Percentiles rank a stretch among this genome's conserved stretches.
phyloP scores from a whole-genome alignment of 2,329 filamentous ascomycete species.

The Alternaria sp. region DNA sequence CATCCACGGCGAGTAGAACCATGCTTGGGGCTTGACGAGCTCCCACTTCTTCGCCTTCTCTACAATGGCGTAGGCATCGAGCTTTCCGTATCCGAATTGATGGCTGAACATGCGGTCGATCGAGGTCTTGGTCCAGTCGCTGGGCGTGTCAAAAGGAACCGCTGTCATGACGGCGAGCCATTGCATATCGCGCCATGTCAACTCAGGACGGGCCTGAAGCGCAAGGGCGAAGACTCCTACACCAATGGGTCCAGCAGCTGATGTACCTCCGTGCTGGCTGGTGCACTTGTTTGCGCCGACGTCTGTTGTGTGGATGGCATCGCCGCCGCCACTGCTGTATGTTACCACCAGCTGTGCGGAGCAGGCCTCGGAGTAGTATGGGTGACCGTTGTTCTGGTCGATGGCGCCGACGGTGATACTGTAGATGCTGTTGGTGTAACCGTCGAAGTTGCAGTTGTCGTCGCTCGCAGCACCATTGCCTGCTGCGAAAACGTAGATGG shows the following conservation, averaged over 20 bases:
- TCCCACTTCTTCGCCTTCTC: constrained; percentile 85
- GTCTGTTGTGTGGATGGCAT: constrained; percentile 95
- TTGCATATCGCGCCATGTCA: constrained; percentile 94
- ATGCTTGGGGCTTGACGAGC: constrained; percentile 91
- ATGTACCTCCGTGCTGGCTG: constrained; percentile 87
- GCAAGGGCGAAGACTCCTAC: constrained; percentile 92
- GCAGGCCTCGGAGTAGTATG: constrained; percentile 95
- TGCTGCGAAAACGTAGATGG: constrained; percentile 95
- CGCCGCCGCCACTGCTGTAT: constrained; percentile 88
- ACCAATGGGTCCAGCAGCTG: constrained; percentile 89
- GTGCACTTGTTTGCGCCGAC: constrained; percentile 85
- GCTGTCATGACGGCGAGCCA: constrained; percentile 87
- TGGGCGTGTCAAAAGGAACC: constrained; percentile 76
- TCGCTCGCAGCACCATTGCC: constrained; percentile 87
- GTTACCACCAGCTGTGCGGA: constrained; percentile 95
- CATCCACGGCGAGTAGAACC: constrained; percentile 93
- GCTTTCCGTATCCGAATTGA: constrained; percentile 93
- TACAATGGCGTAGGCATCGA: constrained; percentile 86
- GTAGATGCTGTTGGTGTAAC: constrained; percentile 99
- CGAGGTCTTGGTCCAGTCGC: constrained; percentile 81
- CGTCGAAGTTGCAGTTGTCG: constrained; percentile 99
- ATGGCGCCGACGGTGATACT: constrained; percentile 96
- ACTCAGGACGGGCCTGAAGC: constrained; percentile 80
- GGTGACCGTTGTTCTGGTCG: constrained; percentile 84
- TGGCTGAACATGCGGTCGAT: constrained; percentile 91